Evolutionary conservation across 257 asterid genomes (phyloP), one percentile per base, ranked within the genome.

Genomic region (Solanum rostratum): DNA sequence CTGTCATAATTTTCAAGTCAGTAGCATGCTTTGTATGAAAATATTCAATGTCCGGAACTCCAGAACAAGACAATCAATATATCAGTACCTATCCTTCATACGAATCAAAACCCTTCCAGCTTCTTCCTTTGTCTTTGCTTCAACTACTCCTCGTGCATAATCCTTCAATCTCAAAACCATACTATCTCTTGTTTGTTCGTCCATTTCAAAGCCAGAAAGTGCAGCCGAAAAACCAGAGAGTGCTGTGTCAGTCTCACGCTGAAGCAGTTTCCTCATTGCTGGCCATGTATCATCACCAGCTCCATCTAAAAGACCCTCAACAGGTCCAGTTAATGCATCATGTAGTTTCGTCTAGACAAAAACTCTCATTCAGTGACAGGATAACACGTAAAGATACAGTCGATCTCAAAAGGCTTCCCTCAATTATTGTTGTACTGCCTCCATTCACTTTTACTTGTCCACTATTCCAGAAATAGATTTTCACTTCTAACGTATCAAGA

Each of bases 231-330:
- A 90, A 57, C 91, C 98, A 84, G 92, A 22, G 65, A 93, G 82
- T 30, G 98, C 94, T 46, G 81, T 81, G 82, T 88, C 95, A 59
- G 93, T 91, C 90, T 95, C 98, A 1, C 86, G 89, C 78, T 60
- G 86, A 84, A 94, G 92, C 87, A 97, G 97, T 83, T 89, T 94
- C 84, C 91, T 95, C 73, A 97, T 95, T 30, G 98, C 92, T 59
- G 97, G 97, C 99, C 99, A 97, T 45, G 99, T 93, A 53, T 92
- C 97, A 52, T 91, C 92, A 89, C 89, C 88, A 80, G 99, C 99
- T 89, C 92, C 97, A 90, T 97, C 99, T 76, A 97, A 89, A 87
- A 97, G 86, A 87, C 98, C 97, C 90, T 93, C 99, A 82, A 95
- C 94, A 55, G 99, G 97, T 69, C 90, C 99, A 88, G 95, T 87